These are phyloP conservation scores for Penicillium daleae DNA, from an alignment of 495 filamentous ascomycete genomes.

Conservation along the genomic window DNA sequence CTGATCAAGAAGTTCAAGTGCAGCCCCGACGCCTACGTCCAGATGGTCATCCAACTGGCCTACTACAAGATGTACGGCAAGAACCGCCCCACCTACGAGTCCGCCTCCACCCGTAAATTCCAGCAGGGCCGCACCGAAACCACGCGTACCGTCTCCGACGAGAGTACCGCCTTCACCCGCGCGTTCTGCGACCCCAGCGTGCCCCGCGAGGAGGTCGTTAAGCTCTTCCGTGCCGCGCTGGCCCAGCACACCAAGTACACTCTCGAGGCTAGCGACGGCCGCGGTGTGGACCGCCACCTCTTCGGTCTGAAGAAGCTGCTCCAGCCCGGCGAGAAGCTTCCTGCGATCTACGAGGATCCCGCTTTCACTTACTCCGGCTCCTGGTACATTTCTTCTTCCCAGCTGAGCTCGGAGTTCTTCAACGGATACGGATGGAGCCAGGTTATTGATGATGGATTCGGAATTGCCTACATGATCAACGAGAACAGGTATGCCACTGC, in stretches of 20 bases:
- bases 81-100: slow-evolving; percentile 98
- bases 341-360: slow-evolving; percentile 83
- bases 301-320: slow-evolving; percentile 95
- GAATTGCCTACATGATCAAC: slow-evolving; percentile 99
- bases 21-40: slow-evolving; percentile 96
- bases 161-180: slow-evolving; percentile 88
- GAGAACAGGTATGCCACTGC: slow-evolving; percentile 69
- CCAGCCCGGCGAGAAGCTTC: slow-evolving; percentile 77
- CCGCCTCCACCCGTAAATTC: slow-evolving; percentile 90
- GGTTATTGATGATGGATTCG: slow-evolving; percentile 94
- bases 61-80: slow-evolving; percentile 99
- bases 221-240: slow-evolving; percentile 80
- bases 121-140: slow-evolving; percentile 97
- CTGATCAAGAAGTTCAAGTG: slow-evolving; percentile 99
- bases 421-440: slow-evolving; percentile 99
- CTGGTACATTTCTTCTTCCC: slow-evolving; percentile 87
- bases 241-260: slow-evolving; percentile 89
- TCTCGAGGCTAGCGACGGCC: slow-evolving; percentile 81
- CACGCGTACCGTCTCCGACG: slow-evolving; percentile 88
- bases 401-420: slow-evolving; percentile 95
- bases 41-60: slow-evolving; percentile 98
- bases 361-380: slow-evolving; percentile 80
- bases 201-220: slow-evolving; percentile 63
- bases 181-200: slow-evolving; percentile 72
- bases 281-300: slow-evolving; percentile 93